phyloP scores from a whole-genome alignment of 2,329 filamentous ascomycete genomes.

The Talaromyces islandicus region DNA sequence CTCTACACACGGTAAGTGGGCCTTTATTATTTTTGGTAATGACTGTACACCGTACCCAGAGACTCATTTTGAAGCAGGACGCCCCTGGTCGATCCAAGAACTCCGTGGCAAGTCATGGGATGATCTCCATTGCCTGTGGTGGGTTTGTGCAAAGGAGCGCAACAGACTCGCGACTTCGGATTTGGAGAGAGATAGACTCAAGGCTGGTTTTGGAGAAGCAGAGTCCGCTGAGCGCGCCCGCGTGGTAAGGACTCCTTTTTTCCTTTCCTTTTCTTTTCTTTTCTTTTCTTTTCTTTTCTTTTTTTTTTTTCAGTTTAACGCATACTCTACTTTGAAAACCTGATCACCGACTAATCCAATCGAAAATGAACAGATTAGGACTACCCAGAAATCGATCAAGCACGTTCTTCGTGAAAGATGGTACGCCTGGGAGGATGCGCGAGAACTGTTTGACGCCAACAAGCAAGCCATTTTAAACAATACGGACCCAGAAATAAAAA shows the following conservation, averaged over 20 bases:
- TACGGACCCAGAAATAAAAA: neutral
- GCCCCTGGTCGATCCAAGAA: conserved; percentile 79
- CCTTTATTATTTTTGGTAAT: neutral
- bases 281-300: too few relatives aligned
- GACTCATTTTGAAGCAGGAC: conserved; percentile 41
- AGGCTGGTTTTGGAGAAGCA: conserved; percentile 66
- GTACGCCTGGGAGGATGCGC: conserved; percentile 64
- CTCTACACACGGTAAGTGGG: conserved; percentile 55
- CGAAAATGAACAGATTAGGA: conserved; percentile 52
- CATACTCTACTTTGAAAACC: neutral
- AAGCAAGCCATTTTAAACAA: conserved; percentile 8
- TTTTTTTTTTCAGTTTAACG: neutral
- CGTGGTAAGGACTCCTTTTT: conserved; percentile 50
- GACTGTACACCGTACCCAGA: neutral
- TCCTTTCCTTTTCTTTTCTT: too few relatives aligned
- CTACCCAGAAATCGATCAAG: conserved; percentile 77
- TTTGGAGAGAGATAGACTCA: conserved; percentile 60
- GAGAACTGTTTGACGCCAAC: conserved; percentile 20
- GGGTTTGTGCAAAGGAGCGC: conserved; percentile 84
- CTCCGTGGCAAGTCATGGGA: conserved; percentile 87
- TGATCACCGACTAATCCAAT: neutral
- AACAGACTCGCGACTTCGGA: conserved; percentile 80
- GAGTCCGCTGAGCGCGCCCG: conserved; percentile 60
- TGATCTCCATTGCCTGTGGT: conserved; percentile 88
- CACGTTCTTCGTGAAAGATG: conserved; percentile 80